A percentile compares a stretch with the other conserved stretches of the same genome.
These are phyloP conservation scores for Zalaria sp. DNA, from an alignment of 2,329 filamentous ascomycete genomes.

Conservation along the genomic window DNA sequence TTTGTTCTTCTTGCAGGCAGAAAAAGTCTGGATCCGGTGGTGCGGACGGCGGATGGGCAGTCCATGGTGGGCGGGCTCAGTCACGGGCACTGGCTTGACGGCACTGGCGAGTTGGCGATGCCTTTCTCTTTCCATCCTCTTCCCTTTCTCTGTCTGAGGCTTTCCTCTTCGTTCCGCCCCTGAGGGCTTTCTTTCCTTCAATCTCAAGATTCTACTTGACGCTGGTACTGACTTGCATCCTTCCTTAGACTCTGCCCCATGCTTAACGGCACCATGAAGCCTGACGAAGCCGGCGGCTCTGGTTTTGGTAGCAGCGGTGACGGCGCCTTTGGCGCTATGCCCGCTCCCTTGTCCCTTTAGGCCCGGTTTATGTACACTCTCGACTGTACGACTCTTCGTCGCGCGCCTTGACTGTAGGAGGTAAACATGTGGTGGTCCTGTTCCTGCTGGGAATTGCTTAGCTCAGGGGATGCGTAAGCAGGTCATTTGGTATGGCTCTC, in stretches of 20 bases:
- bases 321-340: conserved; percentile 3
- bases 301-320: conserved; percentile 7
- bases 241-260: conserved; percentile 59
- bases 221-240: conserved; percentile 6
- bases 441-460: too few relatives aligned
- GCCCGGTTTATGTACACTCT: too few relatives aligned
- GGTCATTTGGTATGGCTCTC: too few relatives aligned
- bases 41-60: neutral
- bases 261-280: conserved; percentile 56
- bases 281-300: conserved; percentile 15
- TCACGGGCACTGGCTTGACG: conserved; percentile 1
- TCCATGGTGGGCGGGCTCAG: conserved; percentile 1
- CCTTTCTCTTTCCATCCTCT: conserved; percentile 6
- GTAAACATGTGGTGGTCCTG: too few relatives aligned
- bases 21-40: neutral
- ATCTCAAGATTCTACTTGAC: neutral
- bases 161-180: conserved; percentile 1
- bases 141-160: conserved; percentile 14
- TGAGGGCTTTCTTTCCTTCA: neutral
- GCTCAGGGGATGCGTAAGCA: too few relatives aligned
- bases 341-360: neutral
- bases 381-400: too few relatives aligned
- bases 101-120: neutral
- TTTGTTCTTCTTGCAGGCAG: neutral
- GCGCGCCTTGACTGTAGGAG: too few relatives aligned